These are phyloP conservation scores for Calonectria naviculata DNA, from an alignment of 2,329 filamentous ascomycete species.

Conservation along the genomic window DNA sequence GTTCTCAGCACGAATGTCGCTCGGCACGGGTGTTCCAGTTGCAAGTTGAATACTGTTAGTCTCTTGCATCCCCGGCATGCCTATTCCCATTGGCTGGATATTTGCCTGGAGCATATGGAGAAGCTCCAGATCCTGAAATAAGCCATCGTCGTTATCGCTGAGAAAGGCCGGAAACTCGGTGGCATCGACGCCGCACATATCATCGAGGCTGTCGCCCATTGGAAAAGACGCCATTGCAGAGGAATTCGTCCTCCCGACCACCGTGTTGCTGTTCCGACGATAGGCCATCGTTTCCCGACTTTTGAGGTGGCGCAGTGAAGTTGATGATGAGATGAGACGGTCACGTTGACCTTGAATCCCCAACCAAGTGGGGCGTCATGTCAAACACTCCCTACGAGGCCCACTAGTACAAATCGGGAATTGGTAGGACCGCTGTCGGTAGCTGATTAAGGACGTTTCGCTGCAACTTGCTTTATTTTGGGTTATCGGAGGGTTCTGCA, in stretches of 20 bases:
- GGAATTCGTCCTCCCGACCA: not conserved
- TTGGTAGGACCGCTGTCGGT: not conserved
- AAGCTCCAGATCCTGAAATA: conserved; percentile 13
- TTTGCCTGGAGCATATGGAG: conserved; percentile 15
- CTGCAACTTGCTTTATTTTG: not conserved
- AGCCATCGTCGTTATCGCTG: conserved; percentile 14
- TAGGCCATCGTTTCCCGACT: not conserved
- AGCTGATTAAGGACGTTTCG: not conserved
- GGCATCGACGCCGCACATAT: not conserved
- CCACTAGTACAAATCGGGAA: conserved; percentile 15
- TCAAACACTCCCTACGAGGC: conserved; percentile 19
- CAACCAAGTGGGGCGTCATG: conserved; percentile 1
- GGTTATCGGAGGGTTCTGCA: not conserved
- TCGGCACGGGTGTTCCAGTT: not conserved
- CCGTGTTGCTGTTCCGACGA: not conserved
- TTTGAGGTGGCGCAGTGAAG: not conserved
- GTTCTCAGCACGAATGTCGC: not conserved
- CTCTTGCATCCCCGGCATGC: not conserved
- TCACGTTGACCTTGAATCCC: not conserved
- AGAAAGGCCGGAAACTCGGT: conserved; percentile 8
- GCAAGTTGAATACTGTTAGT: not conserved
- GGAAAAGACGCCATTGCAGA: not conserved
- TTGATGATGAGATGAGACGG: conserved; percentile 11
- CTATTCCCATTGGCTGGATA: conserved; percentile 3
- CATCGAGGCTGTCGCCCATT: not conserved